Evolutionary conservation across 352 stramenopile species (phyloP).

Genomic region (Globisporangium recalcitrans): DNA sequence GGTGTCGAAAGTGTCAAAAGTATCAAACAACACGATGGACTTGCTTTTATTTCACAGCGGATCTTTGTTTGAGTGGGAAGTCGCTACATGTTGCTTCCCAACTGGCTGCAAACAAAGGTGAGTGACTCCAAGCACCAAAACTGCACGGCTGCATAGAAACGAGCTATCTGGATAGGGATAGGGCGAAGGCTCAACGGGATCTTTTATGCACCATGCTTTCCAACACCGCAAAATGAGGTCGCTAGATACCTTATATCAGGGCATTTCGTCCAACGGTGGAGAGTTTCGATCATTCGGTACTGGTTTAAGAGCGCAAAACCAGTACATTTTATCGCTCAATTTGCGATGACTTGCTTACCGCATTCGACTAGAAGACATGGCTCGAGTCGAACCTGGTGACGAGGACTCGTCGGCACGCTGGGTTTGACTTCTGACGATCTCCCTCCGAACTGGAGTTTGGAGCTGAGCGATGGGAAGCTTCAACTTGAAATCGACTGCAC

Average conservation of each 20-base stretch:
- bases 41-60: slow-evolving; percentile 1
- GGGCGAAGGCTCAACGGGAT: background rate
- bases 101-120: too few species aligned
- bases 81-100: too few species aligned
- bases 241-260: background rate
- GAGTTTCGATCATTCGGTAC: background rate
- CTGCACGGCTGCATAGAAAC: background rate
- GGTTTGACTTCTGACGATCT: background rate
- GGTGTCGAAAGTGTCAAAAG: background rate
- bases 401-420: slow-evolving; percentile 1
- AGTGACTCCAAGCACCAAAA: too few species aligned
- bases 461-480: background rate
- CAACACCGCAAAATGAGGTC: background rate
- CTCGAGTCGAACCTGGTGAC: background rate
- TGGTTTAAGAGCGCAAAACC: background rate
- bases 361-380: background rate
- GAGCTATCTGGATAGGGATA: background rate
- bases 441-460: slow-evolving; percentile 1
- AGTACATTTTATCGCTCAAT: background rate
- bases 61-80: background rate
- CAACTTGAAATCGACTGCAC: background rate
- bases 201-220: background rate
- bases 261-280: background rate
- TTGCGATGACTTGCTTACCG: background rate
- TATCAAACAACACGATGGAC: background rate